Percentiles rank a stretch among this genome's conserved stretches.
These are phyloP conservation scores for Paecilomyces dactylethromorphus DNA, from an alignment of 2,329 filamentous ascomycete genomes.

Conservation along the genomic window DNA sequence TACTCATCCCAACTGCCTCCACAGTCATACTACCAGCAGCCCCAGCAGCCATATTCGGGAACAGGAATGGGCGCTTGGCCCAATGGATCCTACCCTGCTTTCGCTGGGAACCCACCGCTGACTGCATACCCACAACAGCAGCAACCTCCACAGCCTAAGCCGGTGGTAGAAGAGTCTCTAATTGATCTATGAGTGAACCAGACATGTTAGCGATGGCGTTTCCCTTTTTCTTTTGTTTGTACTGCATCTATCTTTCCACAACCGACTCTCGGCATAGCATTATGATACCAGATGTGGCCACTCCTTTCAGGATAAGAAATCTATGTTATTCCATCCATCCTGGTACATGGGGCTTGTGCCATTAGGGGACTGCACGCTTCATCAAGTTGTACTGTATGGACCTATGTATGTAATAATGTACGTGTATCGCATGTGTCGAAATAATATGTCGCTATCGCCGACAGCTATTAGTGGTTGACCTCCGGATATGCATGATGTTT, in stretches of 20 bases:
- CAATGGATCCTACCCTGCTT: conserved; percentile 9
- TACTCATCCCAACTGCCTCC: conserved; percentile 7
- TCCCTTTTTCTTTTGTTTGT: background rate
- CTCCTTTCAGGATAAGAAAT: conserved; percentile 13
- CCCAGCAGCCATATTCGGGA: conserved; percentile 6
- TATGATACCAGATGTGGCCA: conserved; percentile 21
- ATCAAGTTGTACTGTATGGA: background rate
- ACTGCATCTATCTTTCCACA: conserved; percentile 3
- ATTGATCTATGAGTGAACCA: conserved; percentile 20
- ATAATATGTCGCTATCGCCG: background rate
- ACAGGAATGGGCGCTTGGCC: conserved; percentile 9
- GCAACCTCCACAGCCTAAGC: conserved; percentile 14
- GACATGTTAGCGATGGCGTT: conserved; percentile 1
- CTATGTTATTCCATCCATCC: background rate
- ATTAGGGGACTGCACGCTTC: background rate
- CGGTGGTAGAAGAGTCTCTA: conserved; percentile 22
- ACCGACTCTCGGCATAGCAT: conserved; percentile 5
- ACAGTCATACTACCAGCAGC: conserved; percentile 16
- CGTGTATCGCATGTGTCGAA: background rate
- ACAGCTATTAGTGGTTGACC: background rate
- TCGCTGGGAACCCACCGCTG: conserved; percentile 12
- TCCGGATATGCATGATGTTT: background rate
- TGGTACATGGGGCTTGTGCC: background rate
- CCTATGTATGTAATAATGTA: background rate
- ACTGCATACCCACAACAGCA: conserved; percentile 11